Evolutionary conservation across 1,284 basidiomycete species (phyloP).

Genomic region (Volvariella volvacea): DNA sequence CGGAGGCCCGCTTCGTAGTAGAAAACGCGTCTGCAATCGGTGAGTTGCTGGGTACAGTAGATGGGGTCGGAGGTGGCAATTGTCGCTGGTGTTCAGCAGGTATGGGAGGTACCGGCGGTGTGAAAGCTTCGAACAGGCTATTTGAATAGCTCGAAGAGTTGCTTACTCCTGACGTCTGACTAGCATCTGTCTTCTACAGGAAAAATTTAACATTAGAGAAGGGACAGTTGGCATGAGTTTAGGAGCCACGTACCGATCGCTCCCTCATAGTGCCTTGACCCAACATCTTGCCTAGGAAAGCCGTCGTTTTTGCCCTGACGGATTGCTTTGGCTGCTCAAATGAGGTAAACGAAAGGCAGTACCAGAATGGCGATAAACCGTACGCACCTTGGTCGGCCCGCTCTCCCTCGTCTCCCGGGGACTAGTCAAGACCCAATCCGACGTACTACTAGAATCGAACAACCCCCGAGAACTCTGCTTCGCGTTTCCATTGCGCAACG

Average conservation of each 20-base stretch:
- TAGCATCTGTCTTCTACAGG: conserved; percentile 37
- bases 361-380: conserved; percentile 7
- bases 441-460: conserved; percentile 9
- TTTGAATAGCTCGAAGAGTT: conserved; percentile 15
- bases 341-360: conserved; percentile 5
- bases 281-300: conserved; percentile 71
- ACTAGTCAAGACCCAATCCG: conserved; percentile 47
- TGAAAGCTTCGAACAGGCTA: conserved; percentile 38
- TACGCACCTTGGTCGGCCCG: conserved; percentile 37
- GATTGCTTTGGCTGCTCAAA: conserved; percentile 40
- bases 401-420: conserved; percentile 37
- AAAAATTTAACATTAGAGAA: conserved; percentile 10
- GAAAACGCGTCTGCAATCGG: conserved; percentile 50
- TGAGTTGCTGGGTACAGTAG: conserved; percentile 26
- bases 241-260: conserved; percentile 49
- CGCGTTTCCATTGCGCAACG: conserved; percentile 14
- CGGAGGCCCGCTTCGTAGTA: conserved; percentile 23
- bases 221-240: conserved; percentile 9
- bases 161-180: conserved; percentile 17
- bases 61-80: background rate
- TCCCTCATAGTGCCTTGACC: conserved; percentile 58
- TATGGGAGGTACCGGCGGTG: conserved; percentile 70
- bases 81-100: conserved; percentile 36
- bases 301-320: conserved; percentile 68
- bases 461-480: conserved; percentile 9